Conservation (phyloP, 2,329 filamentous ascomycete species). For the Davidsoniella eucalypti region DNA sequence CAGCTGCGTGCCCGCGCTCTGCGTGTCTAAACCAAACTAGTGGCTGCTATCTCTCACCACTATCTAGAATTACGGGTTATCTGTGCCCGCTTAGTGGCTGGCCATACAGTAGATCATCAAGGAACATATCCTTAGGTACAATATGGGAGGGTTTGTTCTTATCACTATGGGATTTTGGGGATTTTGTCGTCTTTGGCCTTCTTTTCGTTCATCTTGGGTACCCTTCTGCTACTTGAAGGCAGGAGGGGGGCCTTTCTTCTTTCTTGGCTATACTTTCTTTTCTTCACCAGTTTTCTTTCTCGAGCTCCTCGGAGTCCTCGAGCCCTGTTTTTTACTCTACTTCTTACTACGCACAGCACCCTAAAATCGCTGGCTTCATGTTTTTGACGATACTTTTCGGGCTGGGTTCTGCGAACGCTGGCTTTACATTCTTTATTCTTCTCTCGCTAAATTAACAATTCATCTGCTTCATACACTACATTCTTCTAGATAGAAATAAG, state of each 20-base stretch:
- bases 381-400: neutral
- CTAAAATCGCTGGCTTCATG: neutral
- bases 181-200: constrained; percentile 2
- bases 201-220: neutral
- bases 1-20: neutral
- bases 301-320: neutral
- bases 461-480: neutral
- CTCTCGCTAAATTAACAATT: too few species aligned
- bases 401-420: constrained; percentile 6
- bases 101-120: too few species aligned
- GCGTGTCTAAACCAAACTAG: neutral
- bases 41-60: too few species aligned
- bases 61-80: too few species aligned
- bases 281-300: neutral
- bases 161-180: neutral
- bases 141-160: neutral
- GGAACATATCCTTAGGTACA: constrained; percentile 1
- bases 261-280: constrained; percentile 1
- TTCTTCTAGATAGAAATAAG: neutral
- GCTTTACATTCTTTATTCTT: neutral
- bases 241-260: too few species aligned
- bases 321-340: neutral
- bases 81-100: neutral
- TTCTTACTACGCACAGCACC: neutral
- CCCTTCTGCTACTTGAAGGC: neutral